Conservation (phyloP, 441 rosid genomes). For the Aleurites moluccanus region DNA sequence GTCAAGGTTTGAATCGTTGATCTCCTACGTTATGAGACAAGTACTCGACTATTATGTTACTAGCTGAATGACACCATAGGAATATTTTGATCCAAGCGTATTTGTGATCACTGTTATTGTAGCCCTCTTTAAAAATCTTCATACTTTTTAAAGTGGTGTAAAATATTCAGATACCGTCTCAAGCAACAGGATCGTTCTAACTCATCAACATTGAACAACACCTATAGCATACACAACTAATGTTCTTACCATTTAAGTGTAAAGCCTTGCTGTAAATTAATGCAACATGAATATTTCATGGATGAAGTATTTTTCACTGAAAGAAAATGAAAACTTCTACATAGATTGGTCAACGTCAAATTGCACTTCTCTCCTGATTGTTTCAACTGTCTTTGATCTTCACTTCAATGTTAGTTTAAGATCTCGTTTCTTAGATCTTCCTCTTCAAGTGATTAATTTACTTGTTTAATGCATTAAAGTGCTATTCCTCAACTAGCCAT, state of each 20-base stretch:
- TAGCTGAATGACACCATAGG: neutral
- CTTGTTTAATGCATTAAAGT: neutral
- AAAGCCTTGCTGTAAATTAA: neutral
- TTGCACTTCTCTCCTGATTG: neutral
- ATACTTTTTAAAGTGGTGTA: neutral
- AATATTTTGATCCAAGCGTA: neutral
- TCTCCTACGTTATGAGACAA: no score
- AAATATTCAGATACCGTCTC: neutral
- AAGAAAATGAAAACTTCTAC: neutral
- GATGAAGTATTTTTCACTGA: neutral
- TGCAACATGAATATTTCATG: neutral
- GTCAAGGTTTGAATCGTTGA: no score
- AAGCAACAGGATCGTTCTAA: neutral
- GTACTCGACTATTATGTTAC: no score
- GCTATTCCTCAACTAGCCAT: neutral
- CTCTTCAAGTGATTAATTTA: neutral
- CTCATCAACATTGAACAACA: neutral
- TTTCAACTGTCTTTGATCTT: neutral
- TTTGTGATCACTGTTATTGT: neutral
- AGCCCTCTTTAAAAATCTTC: neutral
- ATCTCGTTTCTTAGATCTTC: neutral
- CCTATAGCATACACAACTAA: no score
- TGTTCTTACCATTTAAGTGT: neutral
- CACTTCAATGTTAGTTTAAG: neutral
- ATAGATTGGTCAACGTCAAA: neutral